phyloP scores from a whole-genome alignment of 306 rosid species.

The Inga leiocalycina region DNA sequence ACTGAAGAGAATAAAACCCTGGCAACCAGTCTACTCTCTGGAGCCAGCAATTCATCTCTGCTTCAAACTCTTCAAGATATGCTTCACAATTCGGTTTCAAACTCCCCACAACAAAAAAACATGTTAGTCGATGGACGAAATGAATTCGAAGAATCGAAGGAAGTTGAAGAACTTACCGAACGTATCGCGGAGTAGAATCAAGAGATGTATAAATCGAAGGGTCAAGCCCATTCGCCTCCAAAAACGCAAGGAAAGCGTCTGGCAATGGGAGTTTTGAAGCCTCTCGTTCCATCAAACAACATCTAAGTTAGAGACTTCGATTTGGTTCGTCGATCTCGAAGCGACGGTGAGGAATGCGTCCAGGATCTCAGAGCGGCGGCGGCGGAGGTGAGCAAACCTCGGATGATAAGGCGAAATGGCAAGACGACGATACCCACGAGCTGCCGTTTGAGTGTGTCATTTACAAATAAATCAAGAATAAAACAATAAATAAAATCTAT shows the following conservation, averaged over 20 bases:
- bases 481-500: too few relatives aligned
- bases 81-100: slow-evolving; percentile 78
- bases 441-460: too few relatives aligned
- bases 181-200: slow-evolving; percentile 78
- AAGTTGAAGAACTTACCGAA: slow-evolving; percentile 52
- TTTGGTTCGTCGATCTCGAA: not conserved
- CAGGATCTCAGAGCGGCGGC: not conserved
- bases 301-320: not conserved
- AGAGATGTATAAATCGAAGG: slow-evolving; percentile 66
- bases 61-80: slow-evolving; percentile 64
- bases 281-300: slow-evolving; percentile 48
- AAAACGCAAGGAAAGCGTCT: slow-evolving; percentile 64
- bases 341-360: not conserved
- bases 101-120: slow-evolving; percentile 35
- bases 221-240: slow-evolving; percentile 67
- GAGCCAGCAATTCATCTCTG: slow-evolving; percentile 64
- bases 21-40: slow-evolving; percentile 68
- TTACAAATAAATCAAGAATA: too few relatives aligned
- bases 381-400: not conserved
- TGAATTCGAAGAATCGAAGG: not conserved
- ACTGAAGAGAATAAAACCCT: slow-evolving; percentile 76
- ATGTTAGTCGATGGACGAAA: not conserved
- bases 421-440: too few relatives aligned
- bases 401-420: not conserved
- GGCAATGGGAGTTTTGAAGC: slow-evolving; percentile 52